Evolutionary conservation across 1,139 yeast genomes (phyloP).

Genomic region (Trichomonascaceae sp.): DNA sequence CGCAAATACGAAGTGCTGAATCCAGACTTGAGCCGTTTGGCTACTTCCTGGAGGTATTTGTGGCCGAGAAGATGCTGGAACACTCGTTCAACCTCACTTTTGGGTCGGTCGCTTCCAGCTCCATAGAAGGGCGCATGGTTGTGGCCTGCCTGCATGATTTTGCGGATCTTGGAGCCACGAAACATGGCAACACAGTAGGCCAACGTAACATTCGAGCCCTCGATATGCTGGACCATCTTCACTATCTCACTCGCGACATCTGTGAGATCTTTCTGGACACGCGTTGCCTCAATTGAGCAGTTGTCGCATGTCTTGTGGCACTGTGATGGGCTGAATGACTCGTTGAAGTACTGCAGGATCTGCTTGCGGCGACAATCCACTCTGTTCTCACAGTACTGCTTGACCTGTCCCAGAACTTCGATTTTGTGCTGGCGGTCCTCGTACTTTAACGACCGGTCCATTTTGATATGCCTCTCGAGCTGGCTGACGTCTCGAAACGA

Average conservation of each 20-base stretch:
- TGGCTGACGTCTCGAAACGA: constrained; percentile 43
- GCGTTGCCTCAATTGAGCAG: constrained; percentile 43
- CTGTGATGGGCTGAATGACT: constrained; percentile 48
- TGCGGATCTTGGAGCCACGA: constrained; percentile 57
- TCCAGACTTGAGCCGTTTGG: not conserved
- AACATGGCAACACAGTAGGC: constrained; percentile 74
- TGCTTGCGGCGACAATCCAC: constrained; percentile 85
- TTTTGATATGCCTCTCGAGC: constrained; percentile 26
- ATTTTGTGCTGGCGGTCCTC: constrained; percentile 64
- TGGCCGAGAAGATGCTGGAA: constrained; percentile 44
- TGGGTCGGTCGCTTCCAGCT: constrained; percentile 45
- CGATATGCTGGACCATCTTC: constrained; percentile 42
- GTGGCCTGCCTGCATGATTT: constrained; percentile 51
- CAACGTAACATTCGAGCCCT: constrained; percentile 53
- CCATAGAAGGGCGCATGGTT: constrained; percentile 54
- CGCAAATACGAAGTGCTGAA: not conserved
- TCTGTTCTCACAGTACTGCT: constrained; percentile 82
- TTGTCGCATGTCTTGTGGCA: constrained; percentile 80
- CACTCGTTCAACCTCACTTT: constrained; percentile 61
- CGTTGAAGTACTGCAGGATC: constrained; percentile 83
- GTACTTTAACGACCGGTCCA: constrained; percentile 1
- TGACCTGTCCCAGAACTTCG: constrained; percentile 66
- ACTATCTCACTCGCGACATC: constrained; percentile 47
- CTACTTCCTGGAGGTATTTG: not conserved
- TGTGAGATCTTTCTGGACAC: constrained; percentile 57